Base-by-base conservation (phyloP, 129 eudicot genomes). In the Pittosporum tobira region DNA sequence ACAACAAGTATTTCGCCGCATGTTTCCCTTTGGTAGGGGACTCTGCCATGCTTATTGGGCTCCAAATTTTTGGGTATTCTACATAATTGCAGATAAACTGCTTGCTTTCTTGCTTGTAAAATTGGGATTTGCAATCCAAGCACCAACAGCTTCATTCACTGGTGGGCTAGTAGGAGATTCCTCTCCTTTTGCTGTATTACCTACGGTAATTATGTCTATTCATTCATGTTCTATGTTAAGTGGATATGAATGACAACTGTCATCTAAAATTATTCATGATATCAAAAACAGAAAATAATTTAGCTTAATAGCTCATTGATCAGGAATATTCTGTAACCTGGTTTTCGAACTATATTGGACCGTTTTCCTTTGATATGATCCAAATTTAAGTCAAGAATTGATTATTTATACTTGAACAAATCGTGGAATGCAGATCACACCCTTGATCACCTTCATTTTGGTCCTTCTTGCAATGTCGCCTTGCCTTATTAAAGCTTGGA, bases 31-130 rank as follows among this genome's bases (percentile, higher is more conserved):
- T 71, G 96, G 99, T 29, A 74, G 99, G 78, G 99, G 99, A 40
- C 85, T 91, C 59, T 87, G 94, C 70, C 99, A 91, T 77, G 99
- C 99, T 52, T 91, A 86, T 54, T 91, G 99, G 96, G 96, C 99
- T 73, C 99, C 99, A 44, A 91, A 91, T 63, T 87, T 91, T 66
- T 91, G 99, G 96, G 99, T 84, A 11, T 87, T 91, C 57, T 91
- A 91, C 65, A 87, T 91, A 36, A 76, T 91, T 18, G 27, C 76
- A 6, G 99, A 91, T 77, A 91, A 91, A 55, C 18, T 67, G 14
- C 77, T 91, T 42, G 78, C 94, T 10, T 83, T 76, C 57, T 48
- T 67, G 49, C 81, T 83, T 64, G 22, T 54, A 64, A 86, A 67
- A 65, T 25, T 81, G 46, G 96, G 99, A 8, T 83, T 87, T 63